phyloP scores from a whole-genome alignment of 305 asterid genomes.

The Coffea humblotiana region DNA sequence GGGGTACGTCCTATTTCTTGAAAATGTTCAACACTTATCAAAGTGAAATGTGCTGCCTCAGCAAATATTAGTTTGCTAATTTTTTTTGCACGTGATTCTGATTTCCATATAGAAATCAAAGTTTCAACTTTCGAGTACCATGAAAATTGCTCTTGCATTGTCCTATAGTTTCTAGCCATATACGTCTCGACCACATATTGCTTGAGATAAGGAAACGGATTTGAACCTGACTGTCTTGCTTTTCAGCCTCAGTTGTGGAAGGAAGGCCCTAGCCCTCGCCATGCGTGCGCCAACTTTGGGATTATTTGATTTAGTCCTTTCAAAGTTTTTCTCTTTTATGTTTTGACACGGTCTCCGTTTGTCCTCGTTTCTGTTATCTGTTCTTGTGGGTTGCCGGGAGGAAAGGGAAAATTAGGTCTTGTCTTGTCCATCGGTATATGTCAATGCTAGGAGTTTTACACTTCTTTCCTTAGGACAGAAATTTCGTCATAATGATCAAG shows the following conservation, averaged over 20 bases:
- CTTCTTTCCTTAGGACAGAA: too few species aligned
- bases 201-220: not conserved
- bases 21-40: not conserved
- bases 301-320: not conserved
- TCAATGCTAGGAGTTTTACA: not conserved
- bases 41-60: not conserved
- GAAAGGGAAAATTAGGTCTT: not conserved
- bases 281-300: not conserved
- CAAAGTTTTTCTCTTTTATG: not conserved
- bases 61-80: not conserved
- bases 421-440: not conserved
- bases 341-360: not conserved
- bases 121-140: not conserved
- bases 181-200: not conserved
- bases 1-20: slow-evolving; percentile 46
- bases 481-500: not conserved
- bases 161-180: not conserved
- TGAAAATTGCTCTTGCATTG: not conserved
- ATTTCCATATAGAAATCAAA: not conserved
- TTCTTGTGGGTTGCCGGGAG: not conserved
- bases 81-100: not conserved
- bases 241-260: not conserved
- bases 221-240: not conserved
- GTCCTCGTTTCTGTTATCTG: not conserved
- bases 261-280: not conserved